Evolutionary conservation across 306 rosid genomes (phyloP), one percentile per base, ranked within the genome.

Genomic region (Medicago ruthenica): DNA sequence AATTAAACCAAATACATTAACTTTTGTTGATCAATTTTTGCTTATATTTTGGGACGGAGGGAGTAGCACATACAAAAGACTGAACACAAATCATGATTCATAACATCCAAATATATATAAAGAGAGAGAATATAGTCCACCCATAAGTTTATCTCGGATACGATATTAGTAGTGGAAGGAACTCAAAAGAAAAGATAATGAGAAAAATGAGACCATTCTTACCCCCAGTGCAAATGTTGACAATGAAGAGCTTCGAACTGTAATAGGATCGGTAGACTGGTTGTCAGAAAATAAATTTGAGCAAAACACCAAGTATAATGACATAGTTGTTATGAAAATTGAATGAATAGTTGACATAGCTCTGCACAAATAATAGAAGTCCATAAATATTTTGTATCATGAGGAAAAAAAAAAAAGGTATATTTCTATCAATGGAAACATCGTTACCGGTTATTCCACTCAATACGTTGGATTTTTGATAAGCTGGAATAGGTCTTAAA

Each of bases 371-470:
- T 36, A 64, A 69, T 50, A 40, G 45, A 68, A 60, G 51, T 24
- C 58, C 22, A 79, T 68, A 15, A 78, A 78, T 24, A 62, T 15
- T 18, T 55, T 37, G 64, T 21, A 57, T 31, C 64, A 45, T 14
- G 14, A 36, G 71, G 1, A 27, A 4, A 44, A 55, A 58, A 31
- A 47, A 61, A 67, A 66, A 21, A 57, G 40, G 48, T n/a, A 37
- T 20, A 21, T 34, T 67, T 12, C 34, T 78, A 42, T 44, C 31
- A 75, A 75, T 58, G 60, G 71, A 59, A 79, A 16, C 47, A 54
- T 70, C 50, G 22, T 73, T 75, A 93, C 98, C 97, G 85, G 87
- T 87, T 91, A 78, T 89, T 91, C 98, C 98, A 93, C 83, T 93
- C 96, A 63, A 74, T 65, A 16, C 92, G 89, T 74, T 89, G 97